These are phyloP conservation scores for Diplosphaera chodatii DNA, from an alignment of 139 green algal genomes.

Conservation along the genomic window DNA sequence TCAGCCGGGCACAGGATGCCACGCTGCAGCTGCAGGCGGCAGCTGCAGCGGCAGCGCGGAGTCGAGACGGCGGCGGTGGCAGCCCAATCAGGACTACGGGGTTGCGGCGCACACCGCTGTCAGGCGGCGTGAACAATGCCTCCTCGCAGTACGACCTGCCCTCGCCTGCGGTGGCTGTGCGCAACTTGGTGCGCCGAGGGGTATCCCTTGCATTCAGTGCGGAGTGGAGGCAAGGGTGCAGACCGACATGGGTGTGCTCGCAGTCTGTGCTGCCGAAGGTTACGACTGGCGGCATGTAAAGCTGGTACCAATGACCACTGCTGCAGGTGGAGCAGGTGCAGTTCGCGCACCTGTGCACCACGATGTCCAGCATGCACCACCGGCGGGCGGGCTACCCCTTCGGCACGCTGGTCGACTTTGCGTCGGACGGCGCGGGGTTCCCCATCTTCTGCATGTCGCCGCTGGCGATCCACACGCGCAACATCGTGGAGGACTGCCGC, in stretches of 20 bases:
- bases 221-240: too few relatives aligned
- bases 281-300: too few relatives aligned
- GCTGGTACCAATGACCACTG: too few relatives aligned
- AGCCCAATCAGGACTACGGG: constrained; percentile 46
- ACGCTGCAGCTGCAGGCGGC: neutral
- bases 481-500: constrained; percentile 67
- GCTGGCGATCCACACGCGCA: constrained; percentile 81
- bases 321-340: constrained; percentile 69
- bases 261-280: too few relatives aligned
- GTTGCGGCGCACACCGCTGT: constrained; percentile 63
- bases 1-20: neutral
- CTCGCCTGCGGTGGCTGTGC: constrained; percentile 67
- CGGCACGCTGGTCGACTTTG: constrained; percentile 94
- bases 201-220: too few relatives aligned
- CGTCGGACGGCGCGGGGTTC: constrained; percentile 79
- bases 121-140: constrained; percentile 80
- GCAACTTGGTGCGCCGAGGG: constrained; percentile 32
- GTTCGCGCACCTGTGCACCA: constrained; percentile 91
- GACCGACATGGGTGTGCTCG: too few relatives aligned
- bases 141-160: constrained; percentile 82
- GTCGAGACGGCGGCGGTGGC: neutral
- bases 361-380: constrained; percentile 98
- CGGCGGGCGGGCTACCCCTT: constrained; percentile 92
- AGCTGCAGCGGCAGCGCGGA: neutral
- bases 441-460: constrained; percentile 78